Evolutionary conservation across 768 basidiomycete genomes (phyloP).

Genomic region (Suillus lakei): DNA sequence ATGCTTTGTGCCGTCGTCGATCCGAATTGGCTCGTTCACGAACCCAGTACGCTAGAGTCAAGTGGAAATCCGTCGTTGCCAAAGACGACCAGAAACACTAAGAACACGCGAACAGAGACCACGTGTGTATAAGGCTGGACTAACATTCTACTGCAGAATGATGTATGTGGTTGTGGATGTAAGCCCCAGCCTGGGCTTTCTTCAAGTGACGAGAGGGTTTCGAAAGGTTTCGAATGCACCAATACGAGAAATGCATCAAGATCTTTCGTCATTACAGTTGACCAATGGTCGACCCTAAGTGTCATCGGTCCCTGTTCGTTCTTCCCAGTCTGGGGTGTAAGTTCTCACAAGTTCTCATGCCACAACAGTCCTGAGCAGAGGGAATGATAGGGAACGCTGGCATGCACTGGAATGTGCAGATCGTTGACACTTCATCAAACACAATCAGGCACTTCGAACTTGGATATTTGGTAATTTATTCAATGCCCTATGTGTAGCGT

Average conservation of each 20-base stretch:
- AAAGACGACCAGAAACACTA: background rate
- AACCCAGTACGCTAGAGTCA: background rate
- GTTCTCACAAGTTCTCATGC: background rate
- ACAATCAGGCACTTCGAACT: background rate
- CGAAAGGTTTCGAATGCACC: background rate
- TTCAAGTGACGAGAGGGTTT: background rate
- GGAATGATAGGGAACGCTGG: background rate
- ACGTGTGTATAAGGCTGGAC: too few relatives aligned
- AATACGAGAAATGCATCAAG: background rate
- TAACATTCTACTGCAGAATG: too few relatives aligned
- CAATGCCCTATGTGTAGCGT: background rate
- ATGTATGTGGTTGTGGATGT: too few relatives aligned
- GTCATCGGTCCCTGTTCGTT: background rate
- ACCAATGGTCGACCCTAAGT: background rate
- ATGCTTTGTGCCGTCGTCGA: background rate
- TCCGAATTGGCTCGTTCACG: background rate
- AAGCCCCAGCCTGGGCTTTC: background rate
- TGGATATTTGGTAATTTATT: background rate
- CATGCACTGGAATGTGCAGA: too few relatives aligned
- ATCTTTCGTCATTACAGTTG: background rate
- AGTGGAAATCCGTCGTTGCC: background rate
- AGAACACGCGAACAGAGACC: background rate
- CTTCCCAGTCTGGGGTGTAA: background rate
- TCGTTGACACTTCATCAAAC: background rate
- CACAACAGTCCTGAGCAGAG: background rate